Evolutionary conservation across 352 stramenopile genomes (phyloP), one percentile per base, ranked within the genome.

Genomic region (Blastocystis sp.): DNA sequence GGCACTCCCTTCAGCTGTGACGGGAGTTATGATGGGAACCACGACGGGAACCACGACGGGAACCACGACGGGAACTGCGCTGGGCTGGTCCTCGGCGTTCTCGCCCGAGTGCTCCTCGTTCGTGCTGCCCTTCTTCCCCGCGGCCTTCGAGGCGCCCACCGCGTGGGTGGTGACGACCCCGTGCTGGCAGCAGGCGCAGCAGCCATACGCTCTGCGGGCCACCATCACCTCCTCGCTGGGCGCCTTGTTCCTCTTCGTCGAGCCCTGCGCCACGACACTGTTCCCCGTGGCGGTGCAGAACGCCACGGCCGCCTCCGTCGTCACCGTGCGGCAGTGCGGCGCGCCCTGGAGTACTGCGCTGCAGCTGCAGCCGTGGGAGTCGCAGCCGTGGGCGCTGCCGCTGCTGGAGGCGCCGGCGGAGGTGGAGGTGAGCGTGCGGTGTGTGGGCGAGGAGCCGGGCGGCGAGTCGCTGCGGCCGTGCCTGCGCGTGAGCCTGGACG

Each of bases 251-350:
- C 6, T 57, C 48, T 57, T 57, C 48, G 48, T 57, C 48, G 6
- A 57, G 48, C 48, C 48, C 48, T 57, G 48, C 48, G 48, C 6
- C 48, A 14, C 48, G 6, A 0, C 48, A 14, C 48, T 57, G 6
- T 24, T 84, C 3, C 74, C 74, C 14, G 68, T 84, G 54, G 54
- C 54, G 54, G 17, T 84, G 2, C 48, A 52, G 17, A 84, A 84
- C 21, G 54, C 40, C 40, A 84, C 74, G 0, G 74, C 52, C 2
- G 19, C 66, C 2, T 54, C 54, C 45, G 45, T 62, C 40, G 24
- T 84, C 24, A 84, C 74, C 9, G 34, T 84, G 17, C 42, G 17
- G 10, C 74, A 84, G 61, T 52, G 59, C 11, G 34, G 45, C 3
- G 19, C 74, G 42, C 54, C 74, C 10, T 68, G 45, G n/a, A 59